These are phyloP conservation scores for Leptomonas pyrrhocoris DNA, from an alignment of 208 protist genomes.

Conservation along the genomic window DNA sequence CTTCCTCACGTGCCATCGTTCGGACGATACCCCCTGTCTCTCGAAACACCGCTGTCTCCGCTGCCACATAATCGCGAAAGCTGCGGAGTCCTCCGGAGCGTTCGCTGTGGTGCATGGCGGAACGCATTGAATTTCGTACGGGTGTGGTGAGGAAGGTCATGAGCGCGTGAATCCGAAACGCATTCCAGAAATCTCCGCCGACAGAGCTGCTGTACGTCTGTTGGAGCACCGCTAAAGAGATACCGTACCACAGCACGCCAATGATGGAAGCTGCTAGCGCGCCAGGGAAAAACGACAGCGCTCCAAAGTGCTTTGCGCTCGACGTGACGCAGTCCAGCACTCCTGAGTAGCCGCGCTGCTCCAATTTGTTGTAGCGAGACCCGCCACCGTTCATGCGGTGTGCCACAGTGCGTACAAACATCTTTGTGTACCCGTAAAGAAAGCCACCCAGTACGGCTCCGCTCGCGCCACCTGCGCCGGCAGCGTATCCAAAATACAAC, in stretches of 20 bases:
- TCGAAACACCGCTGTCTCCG: slow-evolving; percentile 73
- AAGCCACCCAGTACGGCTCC: slow-evolving; percentile 69
- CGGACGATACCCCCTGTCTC: slow-evolving; percentile 67
- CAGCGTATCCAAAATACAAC: slow-evolving; percentile 79
- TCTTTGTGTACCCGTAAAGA: slow-evolving; percentile 62
- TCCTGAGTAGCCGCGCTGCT: slow-evolving; percentile 49
- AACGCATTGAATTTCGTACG: slow-evolving; percentile 83
- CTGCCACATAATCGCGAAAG: slow-evolving; percentile 50
- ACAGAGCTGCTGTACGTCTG: slow-evolving; percentile 51
- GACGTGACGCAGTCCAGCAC: slow-evolving; percentile 60
- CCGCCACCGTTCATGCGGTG: slow-evolving; percentile 64
- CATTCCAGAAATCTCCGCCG: slow-evolving; percentile 56
- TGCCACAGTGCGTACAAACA: slow-evolving; percentile 67
- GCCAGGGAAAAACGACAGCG: slow-evolving; percentile 81
- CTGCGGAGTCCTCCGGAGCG: slow-evolving; percentile 74
- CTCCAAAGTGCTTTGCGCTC: slow-evolving; percentile 67
- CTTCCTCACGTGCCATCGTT: slow-evolving; percentile 59
- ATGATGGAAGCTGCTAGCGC: slow-evolving; percentile 55
- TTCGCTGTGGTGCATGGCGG: slow-evolving; percentile 63
- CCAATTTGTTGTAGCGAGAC: slow-evolving; percentile 51
- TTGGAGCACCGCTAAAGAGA: slow-evolving; percentile 66
- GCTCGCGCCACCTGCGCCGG: slow-evolving; percentile 46
- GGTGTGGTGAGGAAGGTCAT: slow-evolving; percentile 84
- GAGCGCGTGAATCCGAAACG: slow-evolving; percentile 79
- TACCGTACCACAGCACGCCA: slow-evolving; percentile 74